phyloP scores from a whole-genome alignment of 306 rosid genomes.

The Cucurbita argyrosperma region DNA sequence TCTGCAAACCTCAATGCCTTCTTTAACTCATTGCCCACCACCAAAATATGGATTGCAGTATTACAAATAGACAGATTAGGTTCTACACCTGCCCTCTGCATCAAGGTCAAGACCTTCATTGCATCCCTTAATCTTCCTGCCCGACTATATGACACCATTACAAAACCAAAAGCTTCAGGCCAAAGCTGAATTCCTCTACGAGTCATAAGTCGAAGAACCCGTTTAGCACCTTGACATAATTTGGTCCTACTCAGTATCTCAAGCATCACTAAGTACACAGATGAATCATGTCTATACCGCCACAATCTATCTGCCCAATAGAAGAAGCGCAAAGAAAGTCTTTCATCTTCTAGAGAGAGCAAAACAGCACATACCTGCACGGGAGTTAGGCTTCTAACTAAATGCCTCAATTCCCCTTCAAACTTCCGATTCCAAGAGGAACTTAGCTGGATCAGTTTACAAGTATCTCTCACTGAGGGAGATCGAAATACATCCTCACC shows the following conservation, averaged over 20 bases:
- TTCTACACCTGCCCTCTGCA: slow-evolving; percentile 85
- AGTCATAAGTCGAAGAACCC: slow-evolving; percentile 60
- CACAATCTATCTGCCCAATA: slow-evolving; percentile 87
- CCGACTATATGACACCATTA: slow-evolving; percentile 71
- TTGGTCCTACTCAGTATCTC: slow-evolving; percentile 73
- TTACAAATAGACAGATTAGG: slow-evolving; percentile 58
- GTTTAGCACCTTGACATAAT: slow-evolving; percentile 66
- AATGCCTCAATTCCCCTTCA: slow-evolving; percentile 50
- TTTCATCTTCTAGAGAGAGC: slow-evolving; percentile 54
- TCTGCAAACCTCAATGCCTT: slow-evolving; percentile 53
- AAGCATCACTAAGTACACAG: slow-evolving; percentile 55
- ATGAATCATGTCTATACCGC: slow-evolving; percentile 47
- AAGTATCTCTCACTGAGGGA: slow-evolving; percentile 57
- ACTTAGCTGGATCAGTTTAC: slow-evolving; percentile 49
- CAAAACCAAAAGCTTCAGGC: slow-evolving; percentile 59
- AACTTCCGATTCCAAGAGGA: slow-evolving; percentile 56
- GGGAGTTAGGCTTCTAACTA: slow-evolving; percentile 64
- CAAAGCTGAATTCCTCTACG: slow-evolving; percentile 37
- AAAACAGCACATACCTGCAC: slow-evolving; percentile 69
- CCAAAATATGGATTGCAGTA: slow-evolving; percentile 64
- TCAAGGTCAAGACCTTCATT: slow-evolving; percentile 52
- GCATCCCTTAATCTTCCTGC: slow-evolving; percentile 66
- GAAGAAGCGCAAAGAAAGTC: slow-evolving; percentile 61
- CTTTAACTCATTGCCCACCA: slow-evolving; percentile 37
- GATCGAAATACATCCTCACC: slow-evolving; percentile 46